Base-by-base conservation (phyloP, 208 protist species). In the Angomonas ambiguus region DNA sequence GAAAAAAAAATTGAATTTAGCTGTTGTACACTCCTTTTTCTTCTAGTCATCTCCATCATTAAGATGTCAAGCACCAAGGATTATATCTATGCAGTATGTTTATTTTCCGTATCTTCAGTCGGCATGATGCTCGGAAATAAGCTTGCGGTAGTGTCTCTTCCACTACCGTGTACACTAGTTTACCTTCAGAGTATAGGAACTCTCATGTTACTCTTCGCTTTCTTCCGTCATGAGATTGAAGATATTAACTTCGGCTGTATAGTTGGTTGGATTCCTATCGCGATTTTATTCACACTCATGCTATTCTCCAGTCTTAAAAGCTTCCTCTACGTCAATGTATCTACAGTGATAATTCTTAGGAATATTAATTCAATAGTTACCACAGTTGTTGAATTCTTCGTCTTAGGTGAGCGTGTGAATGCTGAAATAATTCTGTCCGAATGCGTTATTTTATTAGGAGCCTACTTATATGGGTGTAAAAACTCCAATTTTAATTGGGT, bases 271-370 rank as follows among this genome's bases (percentile, higher is more conserved):
- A 35, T 69, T 20, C 74, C 70, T 0, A 66, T 84, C 32, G 67
- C 74, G 24, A 42, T 51, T 32, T 38, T 80, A 42, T 80, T 84
- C 51, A 68, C 71, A 1, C 2, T 69, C 25, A 80, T 80, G 74
- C 59, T 84, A 24, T 80, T 69, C 32, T 80, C 79, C 0, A 74
- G 59, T 62, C 66, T 79, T 42, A 64, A 79, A 63, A 78, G 61
- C 49, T 84, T 80, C 67, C 31, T 74, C 8, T 84, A 77, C 56
- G 69, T 71, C 5, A 42, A 62, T 32, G 56, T 62, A 32, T 62
- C 56, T 2, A 62, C 56, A 16, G 56, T 62, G 20, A 35, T 62
- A 2, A 62, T 62, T 62, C 28, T 62, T 18, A 27, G 56, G 22
- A 62, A 62, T 22, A 42, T 62, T 33, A 32, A 32, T 3, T 62